phyloP scores from a whole-genome alignment of 1,139 yeast species.

The Zygosaccharomyces pseudobailii region DNA sequence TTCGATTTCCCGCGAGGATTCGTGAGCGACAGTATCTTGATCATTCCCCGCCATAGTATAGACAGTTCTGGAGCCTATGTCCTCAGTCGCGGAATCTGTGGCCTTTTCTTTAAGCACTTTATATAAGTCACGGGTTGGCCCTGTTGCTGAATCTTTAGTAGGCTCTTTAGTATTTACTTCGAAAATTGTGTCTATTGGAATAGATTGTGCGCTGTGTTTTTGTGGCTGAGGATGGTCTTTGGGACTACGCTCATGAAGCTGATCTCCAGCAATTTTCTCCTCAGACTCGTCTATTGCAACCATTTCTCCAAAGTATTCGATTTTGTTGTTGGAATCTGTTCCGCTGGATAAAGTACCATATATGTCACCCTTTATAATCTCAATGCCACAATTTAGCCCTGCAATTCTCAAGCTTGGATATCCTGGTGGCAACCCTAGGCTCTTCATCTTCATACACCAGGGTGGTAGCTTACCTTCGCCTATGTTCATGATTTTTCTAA shows the following conservation, averaged over 20 bases:
- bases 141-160: neutral
- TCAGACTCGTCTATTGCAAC: conserved; percentile 18
- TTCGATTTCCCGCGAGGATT: conserved; percentile 10
- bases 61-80: conserved; percentile 29
- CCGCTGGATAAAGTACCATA: conserved; percentile 40
- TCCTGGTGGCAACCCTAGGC: conserved; percentile 80
- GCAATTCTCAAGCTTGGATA: conserved; percentile 63
- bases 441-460: conserved; percentile 71
- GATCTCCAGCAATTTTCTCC: conserved; percentile 13
- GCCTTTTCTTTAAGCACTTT: conserved; percentile 40
- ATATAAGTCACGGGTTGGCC: conserved; percentile 36
- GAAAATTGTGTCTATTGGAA: conserved; percentile 13
- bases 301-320: conserved; percentile 23
- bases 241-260: conserved; percentile 16
- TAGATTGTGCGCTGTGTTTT: conserved; percentile 13
- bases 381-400: conserved; percentile 40
- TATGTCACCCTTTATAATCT: conserved; percentile 20
- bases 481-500: conserved; percentile 68
- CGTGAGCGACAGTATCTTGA: conserved; percentile 6
- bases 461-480: conserved; percentile 66
- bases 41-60: conserved; percentile 16
- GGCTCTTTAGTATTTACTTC: neutral
- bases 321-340: conserved; percentile 22
- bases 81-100: conserved; percentile 23
- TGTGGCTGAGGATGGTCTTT: conserved; percentile 16